Percentiles rank a stretch among this genome's conserved stretches.
Evolutionary conservation across 805 yeast species (phyloP).

Genomic region (Metschnikowia koreensis): DNA sequence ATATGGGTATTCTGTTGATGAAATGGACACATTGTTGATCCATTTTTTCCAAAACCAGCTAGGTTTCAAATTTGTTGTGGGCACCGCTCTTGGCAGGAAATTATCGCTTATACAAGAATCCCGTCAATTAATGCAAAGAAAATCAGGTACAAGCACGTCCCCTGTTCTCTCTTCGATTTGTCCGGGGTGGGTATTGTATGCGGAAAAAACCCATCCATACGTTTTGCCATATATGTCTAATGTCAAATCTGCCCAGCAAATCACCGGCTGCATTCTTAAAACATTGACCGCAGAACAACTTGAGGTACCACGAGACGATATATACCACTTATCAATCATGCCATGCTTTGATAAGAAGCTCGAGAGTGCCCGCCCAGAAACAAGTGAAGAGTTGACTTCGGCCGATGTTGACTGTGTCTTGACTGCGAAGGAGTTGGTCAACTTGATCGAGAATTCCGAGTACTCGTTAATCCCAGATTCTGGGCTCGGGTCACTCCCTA

Average conservation of each 20-base stretch:
- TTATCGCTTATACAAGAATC: constrained; percentile 52
- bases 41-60: constrained; percentile 57
- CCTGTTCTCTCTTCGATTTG: constrained; percentile 75
- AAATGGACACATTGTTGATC: constrained; percentile 60
- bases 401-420: constrained; percentile 90
- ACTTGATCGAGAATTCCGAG: constrained; percentile 59
- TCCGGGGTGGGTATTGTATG: constrained; percentile 96
- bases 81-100: constrained; percentile 79
- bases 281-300: constrained; percentile 37
- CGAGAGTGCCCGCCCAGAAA: constrained; percentile 86
- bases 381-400: constrained; percentile 5
- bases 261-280: constrained; percentile 79
- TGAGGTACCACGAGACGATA: constrained; percentile 30
- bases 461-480: constrained; percentile 27
- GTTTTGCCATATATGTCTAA: constrained; percentile 66
- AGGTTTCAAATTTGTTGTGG: constrained; percentile 74
- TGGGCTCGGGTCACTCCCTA: constrained; percentile 1
- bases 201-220: constrained; percentile 92
- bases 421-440: constrained; percentile 83
- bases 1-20: constrained; percentile 48
- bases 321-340: constrained; percentile 87
- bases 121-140: constrained; percentile 44
- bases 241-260: constrained; percentile 89
- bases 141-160: constrained; percentile 19
- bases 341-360: constrained; percentile 97